Base-by-base conservation (phyloP, 768 basidiomycete species). In the Mrakia hoshinonis region DNA sequence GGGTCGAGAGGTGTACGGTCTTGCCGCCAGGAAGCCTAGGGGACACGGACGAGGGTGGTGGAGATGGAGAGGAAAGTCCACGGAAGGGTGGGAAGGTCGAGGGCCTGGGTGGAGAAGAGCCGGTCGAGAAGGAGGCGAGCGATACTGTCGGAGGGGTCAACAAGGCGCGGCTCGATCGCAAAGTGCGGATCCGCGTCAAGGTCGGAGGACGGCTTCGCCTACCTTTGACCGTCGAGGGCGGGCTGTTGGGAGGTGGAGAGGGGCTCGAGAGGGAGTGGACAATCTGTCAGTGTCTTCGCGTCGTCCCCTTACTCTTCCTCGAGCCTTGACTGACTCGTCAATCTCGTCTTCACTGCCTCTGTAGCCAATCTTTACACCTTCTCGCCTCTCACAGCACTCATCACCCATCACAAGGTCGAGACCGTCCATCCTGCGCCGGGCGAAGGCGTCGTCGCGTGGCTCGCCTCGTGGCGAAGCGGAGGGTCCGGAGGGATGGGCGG, bases 371-470 rank as follows among this genome's bases (percentile, higher is more conserved):
- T 73, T 60, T 91, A 92, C 78, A 81, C 81, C 0, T 90, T 91
- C 78, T 89, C 89, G 2, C 87, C 88, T 0, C 66, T 79, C 29
- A 84, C 84, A 0, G 90, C 88, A 6, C 82, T 86, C 51, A 86
- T 92, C 68, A 79, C 85, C 61, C 75, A 82, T 61, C 90, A 92
- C 76, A 81, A 81, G 60, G 81, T 92, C 62, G 85, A 91, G 76
- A 87, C 87, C n/a, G 90, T 91, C 60, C 84, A 86, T 55, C 90
- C 90, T 0, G 86, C 87, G 0, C 90, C 90, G 3, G 43, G 55
- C 36, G 67, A 73, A 34, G 66, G 55, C 34, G 54, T 64, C 4
- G 34, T 4, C 15, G 67, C 34, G 22, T 67, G 67, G 48, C 31
- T 54, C 9, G 49, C 36, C 26, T 26, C 36, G 7, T 70, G 38